These are phyloP conservation scores for Blumeriella jaapii DNA, from an alignment of 2,329 filamentous ascomycete species.

Conservation along the genomic window DNA sequence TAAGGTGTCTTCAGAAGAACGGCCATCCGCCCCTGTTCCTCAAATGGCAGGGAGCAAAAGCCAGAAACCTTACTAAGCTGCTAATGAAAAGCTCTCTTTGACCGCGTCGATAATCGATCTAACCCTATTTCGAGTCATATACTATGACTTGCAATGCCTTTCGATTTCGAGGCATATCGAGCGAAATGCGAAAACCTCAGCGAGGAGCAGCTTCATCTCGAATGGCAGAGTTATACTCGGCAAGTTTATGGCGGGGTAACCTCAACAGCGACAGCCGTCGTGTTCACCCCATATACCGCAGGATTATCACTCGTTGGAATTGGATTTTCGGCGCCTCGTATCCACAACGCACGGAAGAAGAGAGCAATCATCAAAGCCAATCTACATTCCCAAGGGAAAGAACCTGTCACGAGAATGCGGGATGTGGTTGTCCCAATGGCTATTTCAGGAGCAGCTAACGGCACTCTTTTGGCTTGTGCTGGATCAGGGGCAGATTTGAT, in stretches of 20 bases:
- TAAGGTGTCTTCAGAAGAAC: too few relatives aligned
- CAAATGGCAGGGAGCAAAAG: too few relatives aligned
- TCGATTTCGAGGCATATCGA: conserved; percentile 32
- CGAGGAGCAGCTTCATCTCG: conserved; percentile 30
- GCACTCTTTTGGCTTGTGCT: conserved; percentile 30
- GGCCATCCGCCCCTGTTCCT: too few relatives aligned
- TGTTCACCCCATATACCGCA: conserved; percentile 30
- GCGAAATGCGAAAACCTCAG: conserved; percentile 29
- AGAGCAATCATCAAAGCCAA: conserved; percentile 32
- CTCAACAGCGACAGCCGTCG: conserved; percentile 29
- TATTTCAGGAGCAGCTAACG: conserved; percentile 29
- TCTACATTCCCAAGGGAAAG: conserved; percentile 27
- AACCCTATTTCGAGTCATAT: not conserved
- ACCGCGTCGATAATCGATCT: not conserved
- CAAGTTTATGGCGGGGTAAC: conserved; percentile 32
- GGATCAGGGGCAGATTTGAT: conserved; percentile 28
- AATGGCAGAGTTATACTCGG: conserved; percentile 35
- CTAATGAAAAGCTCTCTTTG: not conserved
- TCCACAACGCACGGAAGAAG: conserved; percentile 34
- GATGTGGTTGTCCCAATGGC: conserved; percentile 32
- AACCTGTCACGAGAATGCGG: conserved; percentile 31
- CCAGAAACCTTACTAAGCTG: not conserved
- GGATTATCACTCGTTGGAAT: conserved; percentile 32
- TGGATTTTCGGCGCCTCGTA: conserved; percentile 29
- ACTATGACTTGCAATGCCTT: conserved; percentile 30